phyloP scores from a whole-genome alignment of 345 rosid species.

The Microthlaspi erraticum region DNA sequence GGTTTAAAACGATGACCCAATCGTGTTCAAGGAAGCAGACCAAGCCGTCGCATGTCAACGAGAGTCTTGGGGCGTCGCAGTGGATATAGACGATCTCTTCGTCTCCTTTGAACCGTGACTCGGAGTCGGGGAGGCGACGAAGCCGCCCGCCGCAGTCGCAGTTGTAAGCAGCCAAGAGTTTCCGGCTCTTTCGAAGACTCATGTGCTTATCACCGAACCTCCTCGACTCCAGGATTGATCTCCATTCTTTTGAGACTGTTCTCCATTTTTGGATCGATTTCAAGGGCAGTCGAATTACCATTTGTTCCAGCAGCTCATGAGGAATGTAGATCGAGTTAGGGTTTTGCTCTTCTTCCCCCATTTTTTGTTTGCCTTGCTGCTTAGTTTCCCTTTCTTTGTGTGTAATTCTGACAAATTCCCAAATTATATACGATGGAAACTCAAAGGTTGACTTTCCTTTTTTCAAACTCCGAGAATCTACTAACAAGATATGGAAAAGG shows the following conservation, averaged over 20 bases:
- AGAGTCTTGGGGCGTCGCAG: conserved; percentile 12
- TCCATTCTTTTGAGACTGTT: conserved; percentile 13
- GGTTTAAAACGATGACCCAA: conserved; percentile 20
- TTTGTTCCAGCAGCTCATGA: background rate
- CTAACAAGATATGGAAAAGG: too few relatives aligned
- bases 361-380: background rate
- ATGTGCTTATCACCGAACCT: background rate
- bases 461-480: too few relatives aligned
- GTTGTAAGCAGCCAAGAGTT: background rate
- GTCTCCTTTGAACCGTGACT: background rate
- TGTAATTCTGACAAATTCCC: too few relatives aligned
- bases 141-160: background rate
- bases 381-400: too few relatives aligned
- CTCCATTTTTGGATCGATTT: background rate
- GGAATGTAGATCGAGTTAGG: background rate
- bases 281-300: background rate
- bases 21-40: background rate
- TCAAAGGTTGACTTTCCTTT: background rate
- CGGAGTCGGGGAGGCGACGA: background rate
- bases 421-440: too few relatives aligned
- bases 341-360: background rate
- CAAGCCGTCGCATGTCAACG: background rate
- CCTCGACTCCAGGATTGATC: background rate
- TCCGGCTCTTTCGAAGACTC: background rate
- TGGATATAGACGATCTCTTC: conserved; percentile 10